Conservation (phyloP, 2,329 filamentous ascomycete genomes). For the Paracoccidioides lutzii region DNA sequence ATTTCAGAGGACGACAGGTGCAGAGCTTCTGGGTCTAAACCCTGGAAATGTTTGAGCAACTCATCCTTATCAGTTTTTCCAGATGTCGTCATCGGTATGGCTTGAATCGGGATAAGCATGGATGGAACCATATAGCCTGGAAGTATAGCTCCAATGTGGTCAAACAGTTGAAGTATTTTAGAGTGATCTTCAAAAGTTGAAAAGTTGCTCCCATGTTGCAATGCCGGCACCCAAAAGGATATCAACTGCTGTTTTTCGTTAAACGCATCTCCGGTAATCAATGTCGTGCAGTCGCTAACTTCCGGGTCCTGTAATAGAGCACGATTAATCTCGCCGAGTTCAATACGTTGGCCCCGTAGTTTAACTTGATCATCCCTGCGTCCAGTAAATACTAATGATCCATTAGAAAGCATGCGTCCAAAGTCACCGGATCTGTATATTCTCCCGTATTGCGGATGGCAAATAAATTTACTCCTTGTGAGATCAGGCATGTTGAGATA, state of each 20-base stretch:
- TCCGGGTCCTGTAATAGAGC: conserved; percentile 40
- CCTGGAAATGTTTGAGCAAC: conserved; percentile 39
- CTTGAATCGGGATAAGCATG: conserved; percentile 55
- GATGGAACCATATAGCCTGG: conserved; percentile 71
- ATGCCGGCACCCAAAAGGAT: conserved; percentile 52
- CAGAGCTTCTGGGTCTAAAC: conserved; percentile 36
- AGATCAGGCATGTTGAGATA: conserved; percentile 56
- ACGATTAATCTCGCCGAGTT: conserved; percentile 62
- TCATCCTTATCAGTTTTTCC: conserved; percentile 57
- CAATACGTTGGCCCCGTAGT: conserved; percentile 65
- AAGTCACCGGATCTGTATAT: conserved; percentile 75
- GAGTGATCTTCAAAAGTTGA: conserved; percentile 1
- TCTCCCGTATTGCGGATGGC: conserved; percentile 55
- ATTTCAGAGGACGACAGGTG: conserved; percentile 22
- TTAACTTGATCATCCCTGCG: conserved; percentile 71
- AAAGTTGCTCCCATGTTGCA: conserved; percentile 4
- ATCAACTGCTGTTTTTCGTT: conserved; percentile 43
- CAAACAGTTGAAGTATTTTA: conserved; percentile 38
- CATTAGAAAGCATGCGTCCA: conserved; percentile 64
- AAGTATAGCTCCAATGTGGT: conserved; percentile 42
- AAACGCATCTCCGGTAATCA: conserved; percentile 40
- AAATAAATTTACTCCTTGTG: conserved; percentile 53
- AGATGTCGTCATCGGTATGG: conserved; percentile 58
- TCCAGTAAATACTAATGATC: conserved; percentile 59
- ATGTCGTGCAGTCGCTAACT: conserved; percentile 50